phyloP scores from a whole-genome alignment of 768 basidiomycete species.

The Leucogyrophana mollusca region DNA sequence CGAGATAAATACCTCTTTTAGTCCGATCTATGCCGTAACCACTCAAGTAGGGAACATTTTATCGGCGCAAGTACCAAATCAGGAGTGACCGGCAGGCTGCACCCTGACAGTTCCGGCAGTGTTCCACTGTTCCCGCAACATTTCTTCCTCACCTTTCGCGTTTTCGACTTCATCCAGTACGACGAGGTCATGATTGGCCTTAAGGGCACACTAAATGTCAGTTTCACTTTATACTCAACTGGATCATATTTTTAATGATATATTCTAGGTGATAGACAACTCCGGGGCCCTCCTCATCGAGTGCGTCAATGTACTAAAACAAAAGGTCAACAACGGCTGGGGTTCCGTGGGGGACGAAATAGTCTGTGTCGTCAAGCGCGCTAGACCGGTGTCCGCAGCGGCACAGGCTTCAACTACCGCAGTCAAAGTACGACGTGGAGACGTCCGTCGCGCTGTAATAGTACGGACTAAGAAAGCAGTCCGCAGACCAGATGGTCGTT shows the following conservation, averaged over 20 bases:
- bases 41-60: too few relatives aligned
- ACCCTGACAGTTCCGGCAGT: neutral
- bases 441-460: constrained; percentile 93
- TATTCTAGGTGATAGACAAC: constrained; percentile 89
- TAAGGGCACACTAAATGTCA: constrained; percentile 85
- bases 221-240: constrained; percentile 17
- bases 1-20: too few relatives aligned
- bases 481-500: constrained; percentile 82
- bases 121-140: neutral
- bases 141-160: neutral
- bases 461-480: constrained; percentile 90
- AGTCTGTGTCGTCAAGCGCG: constrained; percentile 91
- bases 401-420: constrained; percentile 70
- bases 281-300: constrained; percentile 93
- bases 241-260: constrained; percentile 1
- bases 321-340: constrained; percentile 95
- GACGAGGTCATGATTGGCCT: constrained; percentile 80
- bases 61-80: too few relatives aligned
- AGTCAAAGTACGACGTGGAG: constrained; percentile 89
- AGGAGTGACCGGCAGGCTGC: too few relatives aligned
- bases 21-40: too few relatives aligned
- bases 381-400: constrained; percentile 74
- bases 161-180: neutral
- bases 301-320: constrained; percentile 94
- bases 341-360: constrained; percentile 94